A percentile compares a stretch with the other conserved stretches of the same genome.
These are phyloP conservation scores for Beauveria sp. DNA, from an alignment of 2,329 filamentous ascomycete species.

Conservation along the genomic window DNA sequence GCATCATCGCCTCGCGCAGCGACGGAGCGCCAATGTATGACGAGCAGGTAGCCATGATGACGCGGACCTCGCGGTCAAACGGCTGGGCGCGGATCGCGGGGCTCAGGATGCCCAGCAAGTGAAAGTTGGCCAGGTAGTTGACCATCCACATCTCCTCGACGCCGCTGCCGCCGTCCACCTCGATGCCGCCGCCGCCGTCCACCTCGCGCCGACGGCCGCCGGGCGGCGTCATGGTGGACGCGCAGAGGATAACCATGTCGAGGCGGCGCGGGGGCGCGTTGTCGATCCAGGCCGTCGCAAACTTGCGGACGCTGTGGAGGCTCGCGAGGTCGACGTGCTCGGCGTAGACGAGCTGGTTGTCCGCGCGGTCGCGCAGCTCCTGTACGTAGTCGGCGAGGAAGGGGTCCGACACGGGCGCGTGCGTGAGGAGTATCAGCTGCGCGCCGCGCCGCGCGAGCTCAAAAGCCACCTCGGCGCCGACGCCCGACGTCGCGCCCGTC, in stretches of 20 bases:
- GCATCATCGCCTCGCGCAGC: slow-evolving; percentile 44
- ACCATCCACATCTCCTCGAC: slow-evolving; percentile 88
- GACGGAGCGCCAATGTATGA: slow-evolving; percentile 76
- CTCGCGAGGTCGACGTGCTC: slow-evolving; percentile 88
- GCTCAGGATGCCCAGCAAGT: slow-evolving; percentile 82
- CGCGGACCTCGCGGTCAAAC: slow-evolving; percentile 83
- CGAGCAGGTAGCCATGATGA: slow-evolving; percentile 80
- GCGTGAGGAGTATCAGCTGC: slow-evolving; percentile 84
- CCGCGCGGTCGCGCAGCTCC: slow-evolving; percentile 67
- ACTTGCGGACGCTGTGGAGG: slow-evolving; percentile 82
- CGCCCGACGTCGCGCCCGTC: slow-evolving; percentile 88
- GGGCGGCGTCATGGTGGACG: slow-evolving; percentile 64
- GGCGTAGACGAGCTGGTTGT: slow-evolving; percentile 86
- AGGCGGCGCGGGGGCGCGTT: slow-evolving; percentile 82
- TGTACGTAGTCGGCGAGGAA: slow-evolving; percentile 92
- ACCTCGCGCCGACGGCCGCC: slow-evolving; percentile 56
- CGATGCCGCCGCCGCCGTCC: slow-evolving; percentile 78
- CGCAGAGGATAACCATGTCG: slow-evolving; percentile 87
- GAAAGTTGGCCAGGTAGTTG: slow-evolving; percentile 94
- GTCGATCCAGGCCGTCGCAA: slow-evolving; percentile 97
- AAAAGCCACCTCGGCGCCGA: slow-evolving; percentile 70
- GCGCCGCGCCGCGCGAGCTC: slow-evolving; percentile 75
- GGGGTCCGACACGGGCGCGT: slow-evolving; percentile 70
- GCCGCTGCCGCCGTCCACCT: slow-evolving; percentile 78
- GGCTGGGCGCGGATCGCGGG: slow-evolving; percentile 88